Evolutionary conservation across 805 yeast species (phyloP).

Genomic region (Starmerella sp.): DNA sequence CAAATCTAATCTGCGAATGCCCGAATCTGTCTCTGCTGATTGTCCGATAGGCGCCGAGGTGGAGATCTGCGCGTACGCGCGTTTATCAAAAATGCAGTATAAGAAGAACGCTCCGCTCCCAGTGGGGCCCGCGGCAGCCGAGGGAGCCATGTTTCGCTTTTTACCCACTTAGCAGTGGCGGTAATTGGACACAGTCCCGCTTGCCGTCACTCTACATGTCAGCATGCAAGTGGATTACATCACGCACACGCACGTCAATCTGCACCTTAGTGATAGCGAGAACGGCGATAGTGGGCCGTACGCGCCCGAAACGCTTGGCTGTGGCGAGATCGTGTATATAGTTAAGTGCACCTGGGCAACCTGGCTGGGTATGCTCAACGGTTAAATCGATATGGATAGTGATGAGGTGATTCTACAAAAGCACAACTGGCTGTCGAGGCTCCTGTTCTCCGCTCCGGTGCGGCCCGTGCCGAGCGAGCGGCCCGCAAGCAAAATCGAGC

Average conservation of each 20-base stretch:
- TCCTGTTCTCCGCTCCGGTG: background rate
- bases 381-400: background rate
- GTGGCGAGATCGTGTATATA: background rate
- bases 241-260: background rate
- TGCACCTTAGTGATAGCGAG: background rate
- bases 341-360: too few species aligned
- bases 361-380: background rate
- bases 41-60: too few species aligned
- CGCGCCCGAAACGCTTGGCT: background rate
- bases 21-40: too few species aligned
- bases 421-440: background rate
- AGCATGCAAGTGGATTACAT: background rate
- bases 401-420: background rate
- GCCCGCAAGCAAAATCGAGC: slow-evolving; percentile 10
- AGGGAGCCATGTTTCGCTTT: too few species aligned
- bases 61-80: too few species aligned
- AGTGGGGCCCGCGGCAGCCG: too few species aligned
- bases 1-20: too few species aligned
- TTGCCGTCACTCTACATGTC: too few species aligned
- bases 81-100: too few species aligned
- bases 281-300: background rate
- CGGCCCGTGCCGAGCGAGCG: slow-evolving; percentile 19
- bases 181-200: too few species aligned
- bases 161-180: too few species aligned
- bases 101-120: too few species aligned